These are phyloP conservation scores for Pseudocercospora pini-densiflorae DNA, from an alignment of 2,329 filamentous ascomycete species.

Conservation along the genomic window DNA sequence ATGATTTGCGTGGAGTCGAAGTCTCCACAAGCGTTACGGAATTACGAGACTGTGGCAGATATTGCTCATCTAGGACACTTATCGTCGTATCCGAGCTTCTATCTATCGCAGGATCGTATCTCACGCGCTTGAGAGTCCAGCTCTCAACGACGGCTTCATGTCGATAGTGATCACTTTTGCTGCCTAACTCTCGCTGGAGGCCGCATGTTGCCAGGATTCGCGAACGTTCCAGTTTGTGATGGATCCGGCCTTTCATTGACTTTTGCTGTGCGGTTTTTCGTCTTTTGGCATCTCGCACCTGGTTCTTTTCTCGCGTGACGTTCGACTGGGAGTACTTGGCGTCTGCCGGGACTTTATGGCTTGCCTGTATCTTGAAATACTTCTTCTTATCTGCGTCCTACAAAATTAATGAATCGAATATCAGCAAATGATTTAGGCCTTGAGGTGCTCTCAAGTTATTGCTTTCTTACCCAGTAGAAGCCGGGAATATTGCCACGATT, in stretches of 20 bases:
- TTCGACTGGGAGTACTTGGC: constrained; percentile 49
- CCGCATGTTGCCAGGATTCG: background rate
- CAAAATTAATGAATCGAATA: background rate
- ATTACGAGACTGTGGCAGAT: background rate
- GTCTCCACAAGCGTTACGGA: background rate
- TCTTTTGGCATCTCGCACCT: constrained; percentile 38
- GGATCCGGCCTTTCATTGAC: background rate
- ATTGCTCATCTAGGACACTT: background rate
- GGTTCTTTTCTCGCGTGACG: constrained; percentile 39
- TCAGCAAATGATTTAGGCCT: background rate
- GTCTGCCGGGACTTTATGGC: constrained; percentile 40
- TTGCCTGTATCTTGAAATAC: constrained; percentile 54
- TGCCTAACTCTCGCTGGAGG: background rate
- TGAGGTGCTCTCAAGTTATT: constrained; percentile 23
- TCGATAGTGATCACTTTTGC: background rate
- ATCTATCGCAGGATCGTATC: background rate
- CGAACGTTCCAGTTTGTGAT: background rate
- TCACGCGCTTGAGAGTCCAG: background rate
- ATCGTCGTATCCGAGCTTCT: background rate
- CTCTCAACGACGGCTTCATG: background rate
- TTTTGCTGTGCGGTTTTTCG: constrained; percentile 32
- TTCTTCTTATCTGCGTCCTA: constrained; percentile 52
- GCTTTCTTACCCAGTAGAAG: background rate
- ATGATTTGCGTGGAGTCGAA: background rate
- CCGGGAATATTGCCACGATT: constrained; percentile 52